These are phyloP conservation scores for Xylaria telfairii DNA, from an alignment of 495 filamentous ascomycete species.

Conservation along the genomic window DNA sequence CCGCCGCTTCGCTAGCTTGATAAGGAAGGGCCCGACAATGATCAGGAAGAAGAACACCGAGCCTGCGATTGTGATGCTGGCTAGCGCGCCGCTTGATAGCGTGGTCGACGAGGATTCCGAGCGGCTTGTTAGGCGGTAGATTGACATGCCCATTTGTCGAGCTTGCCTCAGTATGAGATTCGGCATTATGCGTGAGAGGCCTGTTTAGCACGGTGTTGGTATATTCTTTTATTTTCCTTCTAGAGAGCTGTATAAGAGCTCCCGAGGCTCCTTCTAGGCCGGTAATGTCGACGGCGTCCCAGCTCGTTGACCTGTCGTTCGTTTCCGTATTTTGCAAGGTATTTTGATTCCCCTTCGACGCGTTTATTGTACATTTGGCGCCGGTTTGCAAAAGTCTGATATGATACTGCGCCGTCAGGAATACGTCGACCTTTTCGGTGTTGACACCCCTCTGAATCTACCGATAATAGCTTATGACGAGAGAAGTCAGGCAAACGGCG, in stretches of 20 bases:
- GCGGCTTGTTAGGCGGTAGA: not conserved
- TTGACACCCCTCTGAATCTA: not conserved
- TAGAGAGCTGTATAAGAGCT: not conserved
- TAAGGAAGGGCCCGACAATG: constrained; percentile 26
- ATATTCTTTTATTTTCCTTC: not conserved
- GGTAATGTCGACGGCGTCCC: not conserved
- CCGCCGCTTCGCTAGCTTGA: constrained; percentile 31
- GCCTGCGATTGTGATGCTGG: constrained; percentile 35
- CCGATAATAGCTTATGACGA: not conserved
- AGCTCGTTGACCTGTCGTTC: not conserved
- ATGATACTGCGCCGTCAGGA: not conserved
- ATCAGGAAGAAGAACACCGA: constrained; percentile 34
- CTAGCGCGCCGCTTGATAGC: constrained; percentile 36
- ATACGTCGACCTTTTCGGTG: not conserved
- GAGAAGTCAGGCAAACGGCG: not conserved
- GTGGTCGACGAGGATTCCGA: not conserved
- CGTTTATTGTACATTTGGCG: not conserved
- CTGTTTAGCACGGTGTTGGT: not conserved
- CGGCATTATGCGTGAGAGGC: constrained; percentile 15
- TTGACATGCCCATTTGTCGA: not conserved
- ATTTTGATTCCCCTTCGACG: not conserved
- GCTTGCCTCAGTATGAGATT: not conserved
- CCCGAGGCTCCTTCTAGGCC: not conserved
- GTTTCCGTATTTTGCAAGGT: not conserved
- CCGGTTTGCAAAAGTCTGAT: not conserved